Percentiles rank a stretch among this genome's conserved stretches.
Evolutionary conservation across 768 basidiomycete genomes (phyloP).

Genomic region (Russula sp.): DNA sequence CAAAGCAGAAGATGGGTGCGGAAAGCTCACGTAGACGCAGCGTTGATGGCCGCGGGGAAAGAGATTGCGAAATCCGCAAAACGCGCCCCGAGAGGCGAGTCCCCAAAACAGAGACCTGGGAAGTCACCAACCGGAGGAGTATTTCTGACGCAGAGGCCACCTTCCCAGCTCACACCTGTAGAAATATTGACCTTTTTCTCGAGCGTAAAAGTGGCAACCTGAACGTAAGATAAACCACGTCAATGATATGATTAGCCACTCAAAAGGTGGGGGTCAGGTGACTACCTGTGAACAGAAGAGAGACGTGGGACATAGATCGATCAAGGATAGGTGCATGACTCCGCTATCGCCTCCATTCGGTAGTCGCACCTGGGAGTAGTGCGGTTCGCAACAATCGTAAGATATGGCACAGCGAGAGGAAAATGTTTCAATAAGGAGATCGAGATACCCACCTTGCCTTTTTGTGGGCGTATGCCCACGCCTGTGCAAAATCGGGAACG

Average conservation of each 20-base stretch:
- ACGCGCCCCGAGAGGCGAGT: constrained; percentile 76
- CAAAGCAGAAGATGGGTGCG: background rate
- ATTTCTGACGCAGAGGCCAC: constrained; percentile 65
- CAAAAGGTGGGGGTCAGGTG: too few species aligned
- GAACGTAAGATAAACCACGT: background rate
- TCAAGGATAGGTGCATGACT: too few species aligned
- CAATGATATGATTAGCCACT: background rate
- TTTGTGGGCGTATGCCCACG: constrained; percentile 55
- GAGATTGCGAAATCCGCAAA: constrained; percentile 63
- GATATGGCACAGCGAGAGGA: background rate
- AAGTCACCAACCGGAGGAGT: constrained; percentile 48
- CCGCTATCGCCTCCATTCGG: too few species aligned
- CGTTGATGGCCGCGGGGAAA: constrained; percentile 79
- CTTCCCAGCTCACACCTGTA: constrained; percentile 42
- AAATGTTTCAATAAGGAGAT: background rate
- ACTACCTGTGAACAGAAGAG: too few species aligned
- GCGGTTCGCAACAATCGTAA: background rate
- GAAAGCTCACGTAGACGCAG: constrained; percentile 64
- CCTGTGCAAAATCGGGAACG: constrained; percentile 43
- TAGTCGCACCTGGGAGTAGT: background rate
- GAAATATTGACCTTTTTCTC: constrained; percentile 25
- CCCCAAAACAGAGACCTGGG: constrained; percentile 70
- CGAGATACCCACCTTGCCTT: constrained; percentile 37
- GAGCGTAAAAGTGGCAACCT: constrained; percentile 20
- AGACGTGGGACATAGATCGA: too few species aligned